Evolutionary conservation across 2,329 filamentous ascomycete genomes (phyloP), one percentile per base, ranked within the genome.

Genomic region (Fusarium xyrophilum): DNA sequence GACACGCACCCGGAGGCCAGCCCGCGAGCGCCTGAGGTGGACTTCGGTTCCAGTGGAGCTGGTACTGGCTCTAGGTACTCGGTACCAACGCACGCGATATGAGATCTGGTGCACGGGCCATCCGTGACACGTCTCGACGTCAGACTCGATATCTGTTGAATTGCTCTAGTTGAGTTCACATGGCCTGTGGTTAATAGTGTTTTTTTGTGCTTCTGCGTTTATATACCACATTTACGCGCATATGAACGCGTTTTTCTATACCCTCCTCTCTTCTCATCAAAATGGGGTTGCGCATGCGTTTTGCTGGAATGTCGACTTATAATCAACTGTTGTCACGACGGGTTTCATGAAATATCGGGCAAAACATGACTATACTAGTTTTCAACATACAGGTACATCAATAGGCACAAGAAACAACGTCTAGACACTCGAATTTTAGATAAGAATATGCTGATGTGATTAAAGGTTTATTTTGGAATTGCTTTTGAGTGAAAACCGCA

Each of bases 71-170:
- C 21, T 50, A 50, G 32, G 46, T 50, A 50, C 30, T 36, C n/a
- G 44, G 28, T 50, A 25, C 32, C 13, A 38, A 27, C 46, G 50
- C 67, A 65, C 47, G 52, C 59, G 66, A 62, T 60, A 56, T 44
- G 43, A 12, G 32, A 38, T 51, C 17, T 25, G 10, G 42, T 53
- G 67, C 67, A 69, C 67, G 63, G 63, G 25, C 67, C 59, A 68
- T n/a, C 32, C 35, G 33, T 42, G 59, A 53, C 25, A 63, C 59
- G 25, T 30, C 63, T 50, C 51, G 27, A 64, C 36, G 36, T 44
- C 51, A 60, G 54, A 51, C 55, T 59, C 33, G n/a, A 28, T 30
- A 43, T 42, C 28, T 35, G 27, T 32, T 65, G 28, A 51, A 60
- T 42, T 60, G 39, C 13, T 67, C 11, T 13, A 51, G 27, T n/a